A percentile compares a stretch with the other conserved stretches of the same genome.
phyloP scores from a whole-genome alignment of 306 rosid genomes.

The Dicorynia guianensis region DNA sequence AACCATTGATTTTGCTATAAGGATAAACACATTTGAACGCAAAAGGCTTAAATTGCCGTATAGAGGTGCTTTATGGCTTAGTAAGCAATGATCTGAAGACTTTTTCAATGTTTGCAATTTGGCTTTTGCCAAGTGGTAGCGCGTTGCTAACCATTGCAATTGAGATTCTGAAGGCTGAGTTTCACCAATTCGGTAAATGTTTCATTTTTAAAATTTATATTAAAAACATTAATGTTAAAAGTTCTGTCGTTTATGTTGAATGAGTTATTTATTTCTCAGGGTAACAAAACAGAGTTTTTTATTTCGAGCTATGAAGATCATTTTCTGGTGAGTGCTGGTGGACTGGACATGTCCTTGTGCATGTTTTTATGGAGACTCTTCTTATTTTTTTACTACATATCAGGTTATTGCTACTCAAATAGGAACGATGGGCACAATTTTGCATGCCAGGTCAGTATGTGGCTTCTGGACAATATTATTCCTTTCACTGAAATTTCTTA shows the following conservation, averaged over 20 bases:
- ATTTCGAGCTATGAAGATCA: constrained; percentile 78
- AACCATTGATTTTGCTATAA: not conserved
- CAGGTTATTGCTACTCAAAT: constrained; percentile 90
- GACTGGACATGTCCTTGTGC: not conserved
- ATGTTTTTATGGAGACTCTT: constrained; percentile 23
- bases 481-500: constrained; percentile 33
- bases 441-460: constrained; percentile 81
- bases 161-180: not conserved
- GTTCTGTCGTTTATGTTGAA: constrained; percentile 10
- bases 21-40: constrained; percentile 8
- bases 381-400: constrained; percentile 24
- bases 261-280: constrained; percentile 57
- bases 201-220: not conserved
- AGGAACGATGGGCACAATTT: constrained; percentile 87
- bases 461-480: constrained; percentile 30
- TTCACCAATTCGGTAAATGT: no score
- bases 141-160: not conserved
- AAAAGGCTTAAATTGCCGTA: not conserved
- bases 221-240: not conserved
- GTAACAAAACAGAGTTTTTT: constrained; percentile 78
- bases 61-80: constrained; percentile 11
- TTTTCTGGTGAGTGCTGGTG: constrained; percentile 67
- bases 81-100: constrained; percentile 39
- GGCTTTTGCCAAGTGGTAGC: not conserved
- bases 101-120: not conserved